Percentiles rank a stretch among this genome's conserved stretches.
Evolutionary conservation across 2,329 filamentous ascomycete genomes (phyloP).

Genomic region (Venturia carpophila): DNA sequence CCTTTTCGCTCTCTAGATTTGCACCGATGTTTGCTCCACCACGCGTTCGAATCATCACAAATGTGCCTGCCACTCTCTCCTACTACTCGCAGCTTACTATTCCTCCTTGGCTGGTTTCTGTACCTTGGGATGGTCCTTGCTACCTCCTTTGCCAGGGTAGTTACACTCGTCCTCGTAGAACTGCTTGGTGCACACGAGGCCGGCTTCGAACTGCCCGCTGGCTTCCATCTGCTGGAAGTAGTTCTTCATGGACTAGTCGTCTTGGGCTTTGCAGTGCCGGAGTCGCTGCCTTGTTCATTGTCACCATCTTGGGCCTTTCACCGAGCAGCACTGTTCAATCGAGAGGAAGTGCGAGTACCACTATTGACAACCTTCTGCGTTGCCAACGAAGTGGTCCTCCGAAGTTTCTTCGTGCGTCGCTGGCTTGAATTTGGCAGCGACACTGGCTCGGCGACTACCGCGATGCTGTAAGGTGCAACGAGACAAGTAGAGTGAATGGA

Average conservation of each 20-base stretch:
- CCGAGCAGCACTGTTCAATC: neutral
- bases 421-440: neutral
- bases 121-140: neutral
- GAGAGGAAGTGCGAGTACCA: neutral
- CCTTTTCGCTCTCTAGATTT: neutral
- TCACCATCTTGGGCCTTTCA: neutral
- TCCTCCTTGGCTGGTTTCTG: neutral
- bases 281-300: neutral
- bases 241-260: neutral
- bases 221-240: constrained; percentile 3
- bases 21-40: neutral
- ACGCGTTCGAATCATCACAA: neutral
- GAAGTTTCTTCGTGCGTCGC: neutral
- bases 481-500: neutral
- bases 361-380: neutral
- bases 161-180: neutral
- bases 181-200: neutral
- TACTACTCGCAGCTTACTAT: neutral
- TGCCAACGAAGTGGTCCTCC: neutral
- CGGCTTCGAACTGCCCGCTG: neutral
- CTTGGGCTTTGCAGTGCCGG: neutral
- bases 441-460: neutral
- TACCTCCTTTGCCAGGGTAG: neutral
- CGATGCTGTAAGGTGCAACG: neutral
- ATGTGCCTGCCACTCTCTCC: neutral